Evolutionary conservation across 257 asterid genomes (phyloP).

Genomic region (Paulownia fortunei): DNA sequence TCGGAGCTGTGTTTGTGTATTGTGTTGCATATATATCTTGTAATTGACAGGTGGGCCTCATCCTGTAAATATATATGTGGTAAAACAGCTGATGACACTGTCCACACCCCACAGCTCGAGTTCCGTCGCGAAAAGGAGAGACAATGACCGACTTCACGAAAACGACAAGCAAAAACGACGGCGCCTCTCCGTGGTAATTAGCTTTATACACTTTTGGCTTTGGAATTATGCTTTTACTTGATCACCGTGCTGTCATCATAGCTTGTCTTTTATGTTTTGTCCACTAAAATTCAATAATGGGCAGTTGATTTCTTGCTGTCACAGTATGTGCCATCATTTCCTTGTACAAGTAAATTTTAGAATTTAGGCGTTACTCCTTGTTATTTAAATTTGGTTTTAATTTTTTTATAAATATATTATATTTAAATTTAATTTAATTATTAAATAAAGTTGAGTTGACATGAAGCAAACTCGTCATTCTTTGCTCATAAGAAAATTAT

Average conservation of each 20-base stretch:
- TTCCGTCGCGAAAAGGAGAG: background rate
- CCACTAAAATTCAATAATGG: background rate
- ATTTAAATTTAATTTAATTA: no score
- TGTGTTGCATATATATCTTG: no score
- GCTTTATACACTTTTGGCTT: background rate
- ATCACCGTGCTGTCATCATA: background rate
- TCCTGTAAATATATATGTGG: no score
- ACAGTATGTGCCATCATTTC: background rate
- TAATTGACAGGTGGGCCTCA: no score
- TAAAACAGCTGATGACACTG: no score
- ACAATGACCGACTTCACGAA: background rate
- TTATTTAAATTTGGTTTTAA: no score
- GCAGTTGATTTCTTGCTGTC: background rate
- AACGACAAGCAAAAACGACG: slow-evolving; percentile 20
- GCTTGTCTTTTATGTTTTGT: background rate
- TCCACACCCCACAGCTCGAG: background rate
- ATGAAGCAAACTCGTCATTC: no score
- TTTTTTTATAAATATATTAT: no score
- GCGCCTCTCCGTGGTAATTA: background rate
- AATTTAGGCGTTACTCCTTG: no score
- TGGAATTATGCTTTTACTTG: background rate
- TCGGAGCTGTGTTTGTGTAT: no score
- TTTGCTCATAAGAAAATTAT: no score
- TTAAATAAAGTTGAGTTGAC: no score
- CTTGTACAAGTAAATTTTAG: background rate